A percentile compares a stretch with the other conserved stretches of the same genome.
Conservation (phyloP, 306 rosid genomes). For the Dicorynia guianensis region DNA sequence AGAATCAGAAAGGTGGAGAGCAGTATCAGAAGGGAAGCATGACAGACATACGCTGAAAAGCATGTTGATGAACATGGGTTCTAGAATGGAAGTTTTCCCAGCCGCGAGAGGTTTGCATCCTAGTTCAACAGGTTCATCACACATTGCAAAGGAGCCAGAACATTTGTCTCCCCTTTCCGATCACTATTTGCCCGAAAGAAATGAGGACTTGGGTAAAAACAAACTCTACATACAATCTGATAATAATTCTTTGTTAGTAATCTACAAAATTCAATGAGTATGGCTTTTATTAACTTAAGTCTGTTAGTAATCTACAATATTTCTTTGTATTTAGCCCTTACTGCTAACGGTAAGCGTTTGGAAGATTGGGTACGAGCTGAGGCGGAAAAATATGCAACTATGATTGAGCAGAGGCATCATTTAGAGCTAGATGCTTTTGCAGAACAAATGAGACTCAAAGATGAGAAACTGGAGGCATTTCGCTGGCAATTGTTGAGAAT, state of each 20-base stretch:
- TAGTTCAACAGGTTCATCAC: constrained; percentile 60
- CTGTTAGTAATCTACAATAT: too few relatives aligned
- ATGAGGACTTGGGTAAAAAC: constrained; percentile 65
- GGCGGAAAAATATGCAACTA: constrained; percentile 77
- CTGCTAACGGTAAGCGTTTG: constrained; percentile 73
- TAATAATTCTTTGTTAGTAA: constrained; percentile 2
- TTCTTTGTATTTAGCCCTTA: constrained; percentile 49
- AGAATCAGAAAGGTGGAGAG: constrained; percentile 80
- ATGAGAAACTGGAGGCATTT: constrained; percentile 83
- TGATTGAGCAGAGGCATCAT: constrained; percentile 84
- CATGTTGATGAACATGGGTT: constrained; percentile 72
- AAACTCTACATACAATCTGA: constrained; percentile 4
- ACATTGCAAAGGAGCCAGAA: constrained; percentile 53
- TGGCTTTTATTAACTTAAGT: constrained; percentile 28
- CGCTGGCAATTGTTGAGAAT: constrained; percentile 84
- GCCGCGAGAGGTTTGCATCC: constrained; percentile 50
- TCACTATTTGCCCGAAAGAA: constrained; percentile 54
- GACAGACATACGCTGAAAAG: constrained; percentile 80
- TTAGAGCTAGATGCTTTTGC: constrained; percentile 90
- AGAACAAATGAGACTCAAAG: constrained; percentile 85
- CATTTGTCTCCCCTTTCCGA: constrained; percentile 51
- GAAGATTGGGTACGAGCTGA: constrained; percentile 83
- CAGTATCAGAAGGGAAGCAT: constrained; percentile 80
- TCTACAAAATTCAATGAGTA: constrained; percentile 14
- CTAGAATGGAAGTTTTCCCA: constrained; percentile 62